phyloP scores from a whole-genome alignment of 2,329 filamentous ascomycete genomes.

The Zymoseptoria crescenta region DNA sequence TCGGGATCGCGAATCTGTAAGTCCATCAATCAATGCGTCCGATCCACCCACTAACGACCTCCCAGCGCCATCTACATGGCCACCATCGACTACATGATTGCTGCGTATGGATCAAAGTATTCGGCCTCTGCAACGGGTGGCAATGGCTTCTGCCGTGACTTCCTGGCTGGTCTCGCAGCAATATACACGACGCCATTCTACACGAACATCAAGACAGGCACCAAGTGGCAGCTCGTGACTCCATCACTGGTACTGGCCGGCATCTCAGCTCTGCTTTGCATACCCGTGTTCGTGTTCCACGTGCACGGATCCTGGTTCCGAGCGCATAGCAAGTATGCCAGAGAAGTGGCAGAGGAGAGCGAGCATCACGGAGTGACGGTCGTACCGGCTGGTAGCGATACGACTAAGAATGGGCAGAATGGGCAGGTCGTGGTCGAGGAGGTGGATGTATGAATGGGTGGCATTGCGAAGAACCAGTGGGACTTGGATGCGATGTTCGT shows the following conservation, averaged over 20 bases:
- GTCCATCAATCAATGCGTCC: constrained; percentile 42
- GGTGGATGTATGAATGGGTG: neutral
- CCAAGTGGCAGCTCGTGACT: constrained; percentile 32
- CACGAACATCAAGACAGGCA: constrained; percentile 18
- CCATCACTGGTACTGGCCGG: constrained; percentile 48
- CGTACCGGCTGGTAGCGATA: neutral
- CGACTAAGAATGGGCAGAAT: neutral
- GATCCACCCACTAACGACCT: constrained; percentile 39
- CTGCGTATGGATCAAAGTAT: constrained; percentile 59
- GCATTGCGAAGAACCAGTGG: neutral
- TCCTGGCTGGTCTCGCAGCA: constrained; percentile 64
- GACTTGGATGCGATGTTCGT: no score
- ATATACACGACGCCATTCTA: constrained; percentile 54
- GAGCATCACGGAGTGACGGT: constrained; percentile 14
- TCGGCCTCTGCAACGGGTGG: constrained; percentile 68
- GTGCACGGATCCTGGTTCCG: constrained; percentile 36
- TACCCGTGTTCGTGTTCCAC: constrained; percentile 50
- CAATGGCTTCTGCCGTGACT: constrained; percentile 66
- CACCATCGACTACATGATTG: constrained; percentile 54
- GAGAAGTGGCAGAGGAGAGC: constrained; percentile 31
- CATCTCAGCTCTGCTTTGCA: constrained; percentile 44
- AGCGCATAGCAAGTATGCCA: constrained; percentile 42
- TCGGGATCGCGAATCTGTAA: constrained; percentile 59
- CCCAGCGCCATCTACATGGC: constrained; percentile 37
- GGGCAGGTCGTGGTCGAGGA: neutral